These are phyloP conservation scores for Rhododendron williamsianum DNA, from an alignment of 148 eudicot species.

Conservation along the genomic window DNA sequence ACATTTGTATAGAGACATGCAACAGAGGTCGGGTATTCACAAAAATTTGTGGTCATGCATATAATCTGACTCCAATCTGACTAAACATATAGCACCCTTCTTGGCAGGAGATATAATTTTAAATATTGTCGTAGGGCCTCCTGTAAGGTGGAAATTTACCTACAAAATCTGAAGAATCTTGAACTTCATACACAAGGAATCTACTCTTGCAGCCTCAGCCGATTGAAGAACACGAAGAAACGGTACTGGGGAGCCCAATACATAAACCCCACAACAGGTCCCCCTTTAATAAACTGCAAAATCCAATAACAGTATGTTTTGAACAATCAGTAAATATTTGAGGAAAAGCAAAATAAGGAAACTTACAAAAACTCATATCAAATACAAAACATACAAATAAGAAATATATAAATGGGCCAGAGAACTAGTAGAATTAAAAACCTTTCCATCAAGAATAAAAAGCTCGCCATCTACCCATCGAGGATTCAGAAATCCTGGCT, in stretches of 20 bases:
- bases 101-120: not conserved
- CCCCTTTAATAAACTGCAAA: slow-evolving; percentile 76
- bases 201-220: slow-evolving; percentile 64
- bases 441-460: slow-evolving; percentile 95
- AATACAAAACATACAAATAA: not conserved
- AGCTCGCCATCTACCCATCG: slow-evolving; percentile 99
- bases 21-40: not conserved
- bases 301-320: slow-evolving; percentile 15
- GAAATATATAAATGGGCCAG: not conserved
- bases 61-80: not conserved
- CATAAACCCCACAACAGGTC: slow-evolving; percentile 90
- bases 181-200: slow-evolving; percentile 22
- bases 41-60: not conserved
- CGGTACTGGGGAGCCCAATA: slow-evolving; percentile 89
- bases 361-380: not conserved
- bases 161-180: slow-evolving; percentile 18
- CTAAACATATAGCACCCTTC: not conserved
- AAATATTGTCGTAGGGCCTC: not conserved
- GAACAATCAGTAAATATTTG: not conserved
- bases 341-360: not conserved
- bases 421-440: slow-evolving; percentile 14
- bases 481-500: slow-evolving; percentile 73
- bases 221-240: slow-evolving; percentile 89
- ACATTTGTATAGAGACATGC: not conserved
- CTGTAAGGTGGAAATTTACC: slow-evolving; percentile 14